Evolutionary conservation across 1,139 yeast genomes (phyloP).

Genomic region (Entelexis sorbosivorans): DNA sequence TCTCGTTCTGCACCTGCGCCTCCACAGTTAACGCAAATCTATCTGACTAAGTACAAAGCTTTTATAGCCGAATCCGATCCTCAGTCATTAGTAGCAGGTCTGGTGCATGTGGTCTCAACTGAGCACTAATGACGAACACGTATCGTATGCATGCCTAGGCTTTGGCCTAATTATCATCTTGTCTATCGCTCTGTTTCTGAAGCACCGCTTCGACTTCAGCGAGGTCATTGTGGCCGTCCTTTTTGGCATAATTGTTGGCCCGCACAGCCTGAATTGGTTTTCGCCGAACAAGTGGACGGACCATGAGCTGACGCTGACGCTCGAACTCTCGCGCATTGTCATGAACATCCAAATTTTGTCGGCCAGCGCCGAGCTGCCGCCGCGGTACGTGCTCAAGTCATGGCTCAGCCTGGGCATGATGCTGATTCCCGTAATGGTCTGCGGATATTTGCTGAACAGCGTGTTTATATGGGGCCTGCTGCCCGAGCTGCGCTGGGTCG

Average conservation of each 20-base stretch:
- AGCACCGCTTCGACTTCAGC: slow-evolving; percentile 79
- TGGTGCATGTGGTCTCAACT: slow-evolving; percentile 19
- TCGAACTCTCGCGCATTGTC: slow-evolving; percentile 74
- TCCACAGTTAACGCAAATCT: too few species aligned
- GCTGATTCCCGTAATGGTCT: slow-evolving; percentile 83
- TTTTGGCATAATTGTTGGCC: slow-evolving; percentile 86
- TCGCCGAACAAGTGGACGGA: slow-evolving; percentile 77
- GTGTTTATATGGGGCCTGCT: slow-evolving; percentile 73
- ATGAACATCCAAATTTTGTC: slow-evolving; percentile 89
- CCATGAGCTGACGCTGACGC: slow-evolving; percentile 53
- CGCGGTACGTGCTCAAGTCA: slow-evolving; percentile 80
- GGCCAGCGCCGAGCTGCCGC: slow-evolving; percentile 90
- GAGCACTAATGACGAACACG: slow-evolving; percentile 18
- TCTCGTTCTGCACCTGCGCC: too few species aligned
- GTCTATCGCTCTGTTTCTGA: slow-evolving; percentile 66
- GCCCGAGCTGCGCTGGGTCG: slow-evolving; percentile 66
- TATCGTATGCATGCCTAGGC: slow-evolving; percentile 22
- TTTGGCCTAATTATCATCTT: slow-evolving; percentile 21
- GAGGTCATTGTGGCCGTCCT: slow-evolving; percentile 91
- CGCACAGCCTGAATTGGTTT: slow-evolving; percentile 83
- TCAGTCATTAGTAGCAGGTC: neutral
- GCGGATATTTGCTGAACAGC: slow-evolving; percentile 85
- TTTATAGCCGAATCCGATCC: too few species aligned
- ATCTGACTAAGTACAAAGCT: too few species aligned
- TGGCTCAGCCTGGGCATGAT: slow-evolving; percentile 73